Evolutionary conservation across 441 rosid genomes (phyloP), one percentile per base, ranked within the genome.

Genomic region (Populus hybrid): DNA sequence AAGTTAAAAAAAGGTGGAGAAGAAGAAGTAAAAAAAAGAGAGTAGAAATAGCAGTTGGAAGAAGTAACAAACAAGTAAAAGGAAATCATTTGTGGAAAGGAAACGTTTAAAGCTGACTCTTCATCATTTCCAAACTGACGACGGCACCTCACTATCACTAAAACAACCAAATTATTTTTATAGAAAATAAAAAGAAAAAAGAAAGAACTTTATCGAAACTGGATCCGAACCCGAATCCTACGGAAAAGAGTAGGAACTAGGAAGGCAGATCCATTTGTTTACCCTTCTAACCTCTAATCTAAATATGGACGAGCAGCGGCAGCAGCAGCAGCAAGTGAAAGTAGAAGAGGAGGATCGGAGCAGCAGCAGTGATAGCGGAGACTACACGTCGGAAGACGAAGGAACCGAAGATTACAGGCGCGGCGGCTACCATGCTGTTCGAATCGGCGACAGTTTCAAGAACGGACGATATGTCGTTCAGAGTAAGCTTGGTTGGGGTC

Each of bases 401-500:
- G 93, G 95, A 6, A 86, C 86, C 12, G 92, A 90, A 74, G 95
- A 91, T 70, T 91, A 91, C 77, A 81, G 91, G 73, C 87, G 87
- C 7, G 95, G 95, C 6, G 95, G 93, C 12, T 90, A 91, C 76
- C 95, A 88, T 65, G 91, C 92, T 2, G 91, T 91, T 54, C 80
- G 95, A 65, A 77, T 91, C 30, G 89, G 92, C 6, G 95, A 91
- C 70, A 23, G 85, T n/a, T 91, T 91, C 79, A 91, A 86, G 82
- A 85, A 86, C 76, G 95, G 92, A 2, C 86, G 90, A 46, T 91
- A 90, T 74, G 90, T 87, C 12, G 92, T 88, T 32, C 93, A 88
- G 81, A 80, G 87, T 38, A 90, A 90, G 82, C 93, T 91, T 28
- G 93, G 93, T 4, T 89, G 95, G 95, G 93, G 95, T 6, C 93